A percentile compares a stretch with the other conserved stretches of the same genome.
Evolutionary conservation across 1,139 yeast species (phyloP).

Genomic region (Candida sanyaensis): DNA sequence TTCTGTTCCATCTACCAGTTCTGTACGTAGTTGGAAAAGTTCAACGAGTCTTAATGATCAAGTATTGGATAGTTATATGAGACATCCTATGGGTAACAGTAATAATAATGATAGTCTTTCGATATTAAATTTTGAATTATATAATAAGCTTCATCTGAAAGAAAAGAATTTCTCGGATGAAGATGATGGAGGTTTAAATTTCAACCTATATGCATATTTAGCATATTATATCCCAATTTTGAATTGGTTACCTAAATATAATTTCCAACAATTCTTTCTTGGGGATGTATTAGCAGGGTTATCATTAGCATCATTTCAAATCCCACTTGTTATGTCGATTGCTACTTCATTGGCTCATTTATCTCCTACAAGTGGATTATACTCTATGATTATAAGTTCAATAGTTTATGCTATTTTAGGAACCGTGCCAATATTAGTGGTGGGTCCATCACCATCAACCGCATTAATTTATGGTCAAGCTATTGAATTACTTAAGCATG

Average conservation of each 20-base stretch:
- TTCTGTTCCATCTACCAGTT: conserved; percentile 28
- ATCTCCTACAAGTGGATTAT: conserved; percentile 33
- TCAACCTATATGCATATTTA: conserved; percentile 27
- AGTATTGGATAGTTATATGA: conserved; percentile 17
- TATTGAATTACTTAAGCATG: conserved; percentile 23
- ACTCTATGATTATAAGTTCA: conserved; percentile 31
- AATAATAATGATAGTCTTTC: conserved; percentile 13
- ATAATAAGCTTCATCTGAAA: conserved; percentile 10
- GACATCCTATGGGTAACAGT: not conserved
- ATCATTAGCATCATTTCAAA: conserved; percentile 35
- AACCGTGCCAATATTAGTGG: conserved; percentile 34
- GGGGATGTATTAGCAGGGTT: conserved; percentile 38
- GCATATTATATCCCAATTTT: conserved; percentile 36
- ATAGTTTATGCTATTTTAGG: conserved; percentile 31
- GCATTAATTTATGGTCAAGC: conserved; percentile 35
- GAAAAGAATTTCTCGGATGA: not conserved
- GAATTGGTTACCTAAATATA: conserved; percentile 32
- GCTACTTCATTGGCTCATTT: conserved; percentile 35
- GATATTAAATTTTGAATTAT: conserved; percentile 11
- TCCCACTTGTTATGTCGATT: conserved; percentile 38
- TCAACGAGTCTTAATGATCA: conserved; percentile 21
- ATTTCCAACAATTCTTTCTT: conserved; percentile 15
- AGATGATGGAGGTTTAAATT: not conserved
- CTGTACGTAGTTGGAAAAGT: conserved; percentile 21
- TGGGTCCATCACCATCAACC: conserved; percentile 36